phyloP scores from a whole-genome alignment of 441 rosid genomes.

The Gossypium gossypioides region DNA sequence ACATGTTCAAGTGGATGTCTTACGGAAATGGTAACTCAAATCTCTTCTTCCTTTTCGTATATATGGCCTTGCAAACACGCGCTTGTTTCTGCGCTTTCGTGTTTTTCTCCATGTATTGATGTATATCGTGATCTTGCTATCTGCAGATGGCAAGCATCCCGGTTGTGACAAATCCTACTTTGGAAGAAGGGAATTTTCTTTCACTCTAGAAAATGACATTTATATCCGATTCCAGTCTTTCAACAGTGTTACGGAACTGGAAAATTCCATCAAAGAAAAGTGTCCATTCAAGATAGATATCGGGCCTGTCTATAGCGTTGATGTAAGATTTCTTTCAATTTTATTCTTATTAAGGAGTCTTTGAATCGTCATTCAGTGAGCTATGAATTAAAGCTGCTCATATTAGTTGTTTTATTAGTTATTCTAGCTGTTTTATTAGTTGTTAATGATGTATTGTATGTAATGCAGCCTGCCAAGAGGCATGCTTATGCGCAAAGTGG shows the following conservation, averaged over 20 bases:
- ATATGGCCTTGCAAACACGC: background rate
- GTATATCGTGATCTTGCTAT: constrained; percentile 11
- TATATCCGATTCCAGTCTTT: constrained; percentile 69
- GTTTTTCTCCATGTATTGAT: background rate
- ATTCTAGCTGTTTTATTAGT: background rate
- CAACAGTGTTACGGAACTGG: constrained; percentile 45
- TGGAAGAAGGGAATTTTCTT: constrained; percentile 77
- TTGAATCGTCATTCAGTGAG: background rate
- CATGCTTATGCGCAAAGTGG: constrained; percentile 67
- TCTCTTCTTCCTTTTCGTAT: background rate
- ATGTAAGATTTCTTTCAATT: constrained; percentile 34
- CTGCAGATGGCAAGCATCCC: constrained; percentile 86
- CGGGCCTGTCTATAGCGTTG: constrained; percentile 80
- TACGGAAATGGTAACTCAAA: constrained; percentile 49
- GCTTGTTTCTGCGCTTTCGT: background rate
- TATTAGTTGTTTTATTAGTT: background rate
- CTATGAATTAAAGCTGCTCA: background rate
- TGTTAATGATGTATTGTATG: background rate
- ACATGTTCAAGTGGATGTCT: constrained; percentile 60
- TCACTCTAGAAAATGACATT: constrained; percentile 65
- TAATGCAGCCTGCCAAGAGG: constrained; percentile 68
- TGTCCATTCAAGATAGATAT: constrained; percentile 82
- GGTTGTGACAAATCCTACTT: constrained; percentile 69
- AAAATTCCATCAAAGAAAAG: constrained; percentile 46
- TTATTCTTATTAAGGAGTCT: background rate